Evolutionary conservation across 495 filamentous ascomycete species (phyloP).

Genomic region (Lasiosphaeris hirsuta): DNA sequence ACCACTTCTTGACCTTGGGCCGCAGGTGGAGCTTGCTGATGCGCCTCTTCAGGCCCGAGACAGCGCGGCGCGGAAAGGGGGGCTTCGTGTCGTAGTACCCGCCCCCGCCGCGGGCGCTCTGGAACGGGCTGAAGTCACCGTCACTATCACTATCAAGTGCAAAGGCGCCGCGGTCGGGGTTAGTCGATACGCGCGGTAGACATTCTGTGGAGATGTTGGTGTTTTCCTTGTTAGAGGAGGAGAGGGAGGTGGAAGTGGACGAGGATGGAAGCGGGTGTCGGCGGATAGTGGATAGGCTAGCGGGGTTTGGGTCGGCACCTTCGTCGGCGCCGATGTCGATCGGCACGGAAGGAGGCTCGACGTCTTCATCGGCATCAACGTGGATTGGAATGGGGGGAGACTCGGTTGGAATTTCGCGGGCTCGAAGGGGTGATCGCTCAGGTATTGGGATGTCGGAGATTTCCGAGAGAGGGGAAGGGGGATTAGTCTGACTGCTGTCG

Average conservation of each 20-base stretch:
- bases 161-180: neutral
- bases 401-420: too few relatives aligned
- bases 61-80: neutral
- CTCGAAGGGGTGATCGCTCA: too few relatives aligned
- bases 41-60: neutral
- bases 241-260: too few relatives aligned
- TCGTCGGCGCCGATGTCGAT: neutral
- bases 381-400: too few relatives aligned
- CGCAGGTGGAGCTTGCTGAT: neutral
- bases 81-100: neutral
- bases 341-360: too few relatives aligned
- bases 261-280: neutral
- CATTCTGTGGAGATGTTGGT: conserved; percentile 20
- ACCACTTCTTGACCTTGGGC: conserved; percentile 24
- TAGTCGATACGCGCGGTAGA: conserved; percentile 17
- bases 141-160: neutral
- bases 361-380: too few relatives aligned
- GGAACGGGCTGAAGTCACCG: neutral
- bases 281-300: neutral
- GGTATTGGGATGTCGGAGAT: too few relatives aligned
- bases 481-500: too few relatives aligned
- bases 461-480: too few relatives aligned
- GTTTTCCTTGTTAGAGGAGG: neutral
- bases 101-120: too few relatives aligned
- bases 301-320: neutral